Conservation (phyloP, 768 basidiomycete species). For the Amanita subjunquillea region DNA sequence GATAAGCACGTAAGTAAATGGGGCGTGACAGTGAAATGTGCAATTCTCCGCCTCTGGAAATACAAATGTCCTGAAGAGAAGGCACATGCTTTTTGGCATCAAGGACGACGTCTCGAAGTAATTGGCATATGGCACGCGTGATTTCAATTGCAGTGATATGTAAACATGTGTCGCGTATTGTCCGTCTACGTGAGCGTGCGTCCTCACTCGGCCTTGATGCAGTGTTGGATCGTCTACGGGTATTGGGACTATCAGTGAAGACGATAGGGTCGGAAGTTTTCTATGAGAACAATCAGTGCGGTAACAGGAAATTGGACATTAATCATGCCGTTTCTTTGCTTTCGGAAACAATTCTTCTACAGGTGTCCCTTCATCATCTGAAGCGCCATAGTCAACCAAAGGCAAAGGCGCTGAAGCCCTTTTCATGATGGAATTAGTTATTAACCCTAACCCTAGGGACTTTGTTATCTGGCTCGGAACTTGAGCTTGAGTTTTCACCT, state of each 20-base stretch:
- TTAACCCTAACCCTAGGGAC: conserved; percentile 17
- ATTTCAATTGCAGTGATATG: conserved; percentile 43
- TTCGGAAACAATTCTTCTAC: conserved; percentile 7
- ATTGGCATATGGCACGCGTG: conserved; percentile 28
- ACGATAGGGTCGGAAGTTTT: conserved; percentile 52
- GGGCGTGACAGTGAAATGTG: conserved; percentile 86
- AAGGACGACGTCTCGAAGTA: conserved; percentile 34
- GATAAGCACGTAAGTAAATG: conserved; percentile 68
- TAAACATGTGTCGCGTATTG: conserved; percentile 80
- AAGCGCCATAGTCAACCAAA: conserved; percentile 42
- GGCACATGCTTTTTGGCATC: conserved; percentile 36
- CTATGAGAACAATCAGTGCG: conserved; percentile 18
- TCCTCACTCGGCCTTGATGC: conserved; percentile 78
- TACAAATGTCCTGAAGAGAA: conserved; percentile 34
- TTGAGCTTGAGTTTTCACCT: not conserved
- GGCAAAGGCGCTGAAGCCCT: conserved; percentile 20
- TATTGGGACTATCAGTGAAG: conserved; percentile 30
- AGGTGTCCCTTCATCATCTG: conserved; percentile 29
- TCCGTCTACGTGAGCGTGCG: conserved; percentile 74
- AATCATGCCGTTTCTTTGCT: conserved; percentile 32
- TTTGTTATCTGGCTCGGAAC: not conserved
- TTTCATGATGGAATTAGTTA: conserved; percentile 21
- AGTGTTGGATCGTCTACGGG: conserved; percentile 66
- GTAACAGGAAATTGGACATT: not conserved
- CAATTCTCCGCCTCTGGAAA: conserved; percentile 31